Evolutionary conservation across 495 filamentous ascomycete species (phyloP), one percentile per base, ranked within the genome.

Genomic region (Pyrenopolyporus hunteri): DNA sequence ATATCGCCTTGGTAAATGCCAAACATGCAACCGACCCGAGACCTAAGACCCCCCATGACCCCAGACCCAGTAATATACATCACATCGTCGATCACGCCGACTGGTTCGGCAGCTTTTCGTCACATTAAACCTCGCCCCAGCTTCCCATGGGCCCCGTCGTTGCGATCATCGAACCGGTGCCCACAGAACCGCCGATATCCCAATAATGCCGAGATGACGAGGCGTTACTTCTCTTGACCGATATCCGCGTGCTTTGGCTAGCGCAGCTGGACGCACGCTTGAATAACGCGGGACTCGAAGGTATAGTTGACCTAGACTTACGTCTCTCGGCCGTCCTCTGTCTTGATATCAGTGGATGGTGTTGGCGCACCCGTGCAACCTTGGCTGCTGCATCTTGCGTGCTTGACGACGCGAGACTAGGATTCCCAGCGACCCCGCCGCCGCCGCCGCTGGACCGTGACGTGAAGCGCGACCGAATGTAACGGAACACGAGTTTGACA

Each of bases 401-500:
- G 59, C 71, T 81, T 2, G 80, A 74, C n/a, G 78, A 75, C 31
- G 76, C 75, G 10, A 81, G 73, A 52, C 79, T 69, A 45, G 76
- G 57, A 13, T 72, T 73, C 4, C 71, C 70, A 20, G 75, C 56
- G 1, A 67, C 74, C 17, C 14, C 49, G 19, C 62, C 32, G 7
- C 40, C 32, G 7, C 40, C 48, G 23, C 45, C 55, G 23, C 35
- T 69, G 1, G 69, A 58, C 40, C 72, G 70, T 60, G 73, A 75
- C 44, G 82, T 79, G 71, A 96, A 94, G 60, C 90, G 90, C 13
- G 83, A 87, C 43, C 84, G 82, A 14, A 97, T 83, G 71, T 92
- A 94, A 32, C 86, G 84, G 78, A 96, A 96, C n/a, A 96, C 86
- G 73, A 93, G 87, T 71, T 85, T 85, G 55, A 96, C 81, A 63